A percentile compares a stretch with the other conserved stretches of the same genome.
Evolutionary conservation across 2,329 filamentous ascomycete genomes (phyloP).

Genomic region (Penicillium sp.): DNA sequence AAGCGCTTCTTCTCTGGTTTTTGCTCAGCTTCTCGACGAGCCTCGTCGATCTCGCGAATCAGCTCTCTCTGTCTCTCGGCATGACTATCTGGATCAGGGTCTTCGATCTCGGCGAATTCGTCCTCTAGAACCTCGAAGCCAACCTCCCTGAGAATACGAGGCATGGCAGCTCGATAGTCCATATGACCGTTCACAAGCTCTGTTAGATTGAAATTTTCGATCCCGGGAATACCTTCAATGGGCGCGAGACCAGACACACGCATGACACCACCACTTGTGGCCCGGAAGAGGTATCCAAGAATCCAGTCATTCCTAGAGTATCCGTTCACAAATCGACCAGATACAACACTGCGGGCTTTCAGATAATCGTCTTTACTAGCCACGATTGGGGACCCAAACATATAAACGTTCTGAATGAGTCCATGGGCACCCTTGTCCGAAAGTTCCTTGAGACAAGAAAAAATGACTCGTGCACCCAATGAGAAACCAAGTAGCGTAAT

Average conservation of each 20-base stretch:
- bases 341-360: slow-evolving; percentile 76
- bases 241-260: slow-evolving; percentile 80
- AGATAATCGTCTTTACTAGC: slow-evolving; percentile 89
- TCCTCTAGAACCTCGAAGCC: slow-evolving; percentile 91
- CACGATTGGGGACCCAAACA: slow-evolving; percentile 90
- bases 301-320: slow-evolving; percentile 98
- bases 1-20: slow-evolving; percentile 73
- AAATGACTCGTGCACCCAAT: slow-evolving; percentile 87
- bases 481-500: slow-evolving; percentile 95
- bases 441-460: slow-evolving; percentile 84
- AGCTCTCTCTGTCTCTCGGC: slow-evolving; percentile 83
- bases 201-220: slow-evolving; percentile 90
- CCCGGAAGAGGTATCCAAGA: slow-evolving; percentile 87
- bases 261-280: slow-evolving; percentile 89
- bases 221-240: slow-evolving; percentile 71
- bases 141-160: slow-evolving; percentile 77
- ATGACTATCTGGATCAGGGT: slow-evolving; percentile 94
- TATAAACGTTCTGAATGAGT: slow-evolving; percentile 88
- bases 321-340: slow-evolving; percentile 91
- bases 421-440: slow-evolving; percentile 80
- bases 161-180: slow-evolving; percentile 94
- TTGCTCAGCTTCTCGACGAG: slow-evolving; percentile 79
- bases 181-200: slow-evolving; percentile 87
- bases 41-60: slow-evolving; percentile 95
- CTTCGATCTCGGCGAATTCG: slow-evolving; percentile 95